Percentiles rank a stretch among this genome's conserved stretches.
These are phyloP conservation scores for Phylloporus sp. DNA, from an alignment of 1,284 basidiomycete species.

Conservation along the genomic window DNA sequence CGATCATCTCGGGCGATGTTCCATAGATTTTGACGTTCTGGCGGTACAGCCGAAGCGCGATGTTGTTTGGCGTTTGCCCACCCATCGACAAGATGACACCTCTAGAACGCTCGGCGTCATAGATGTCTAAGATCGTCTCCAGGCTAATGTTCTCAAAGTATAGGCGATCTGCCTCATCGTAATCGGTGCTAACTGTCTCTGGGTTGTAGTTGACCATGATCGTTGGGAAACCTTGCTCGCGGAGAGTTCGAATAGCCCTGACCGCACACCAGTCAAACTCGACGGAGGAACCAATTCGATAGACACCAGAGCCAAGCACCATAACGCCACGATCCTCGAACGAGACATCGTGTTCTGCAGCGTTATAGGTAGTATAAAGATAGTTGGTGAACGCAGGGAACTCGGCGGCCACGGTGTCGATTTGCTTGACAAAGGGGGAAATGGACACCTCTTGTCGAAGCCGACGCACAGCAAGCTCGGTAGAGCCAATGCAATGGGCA, in stretches of 20 bases:
- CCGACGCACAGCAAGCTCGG: slow-evolving; percentile 87
- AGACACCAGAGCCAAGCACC: slow-evolving; percentile 97
- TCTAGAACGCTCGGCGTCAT: slow-evolving; percentile 88
- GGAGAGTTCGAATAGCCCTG: slow-evolving; percentile 93
- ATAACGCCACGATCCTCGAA: slow-evolving; percentile 95
- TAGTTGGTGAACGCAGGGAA: slow-evolving; percentile 99
- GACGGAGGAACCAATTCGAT: slow-evolving; percentile 98
- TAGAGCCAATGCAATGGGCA: slow-evolving; percentile 82
- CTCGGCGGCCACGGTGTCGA: slow-evolving; percentile 98
- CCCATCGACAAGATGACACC: slow-evolving; percentile 98
- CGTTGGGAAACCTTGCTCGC: slow-evolving; percentile 93
- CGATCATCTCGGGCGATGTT: slow-evolving; percentile 99
- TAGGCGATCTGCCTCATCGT: slow-evolving; percentile 96
- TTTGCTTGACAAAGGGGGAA: slow-evolving; percentile 96
- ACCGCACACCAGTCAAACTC: slow-evolving; percentile 99
- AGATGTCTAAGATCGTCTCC: slow-evolving; percentile 97
- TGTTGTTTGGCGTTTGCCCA: slow-evolving; percentile 98
- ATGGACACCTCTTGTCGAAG: slow-evolving; percentile 87
- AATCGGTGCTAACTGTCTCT: slow-evolving; percentile 98
- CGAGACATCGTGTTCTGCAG: slow-evolving; percentile 87
- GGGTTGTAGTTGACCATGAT: slow-evolving; percentile 99
- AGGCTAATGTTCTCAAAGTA: slow-evolving; percentile 99
- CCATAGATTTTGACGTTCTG: slow-evolving; percentile 99
- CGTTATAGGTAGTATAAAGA: slow-evolving; percentile 98
- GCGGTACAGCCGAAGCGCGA: slow-evolving; percentile 91